phyloP scores from a whole-genome alignment of 2,329 filamentous ascomycete species.

The Aspergillus tamarii region DNA sequence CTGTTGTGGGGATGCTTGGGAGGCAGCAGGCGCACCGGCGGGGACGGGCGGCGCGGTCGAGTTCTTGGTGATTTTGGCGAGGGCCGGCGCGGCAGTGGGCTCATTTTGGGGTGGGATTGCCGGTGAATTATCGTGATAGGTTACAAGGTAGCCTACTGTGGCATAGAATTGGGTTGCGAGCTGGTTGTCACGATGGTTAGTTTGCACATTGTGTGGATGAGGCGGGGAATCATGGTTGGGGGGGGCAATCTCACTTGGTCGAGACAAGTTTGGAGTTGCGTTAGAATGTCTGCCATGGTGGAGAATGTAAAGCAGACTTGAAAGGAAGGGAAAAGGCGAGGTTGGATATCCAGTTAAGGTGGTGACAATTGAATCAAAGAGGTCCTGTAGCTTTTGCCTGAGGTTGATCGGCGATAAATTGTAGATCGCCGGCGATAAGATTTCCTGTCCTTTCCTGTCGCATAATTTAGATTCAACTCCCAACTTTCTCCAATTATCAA shows the following conservation, averaged over 20 bases:
- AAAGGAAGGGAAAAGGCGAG: not conserved
- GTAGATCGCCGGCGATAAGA: constrained; percentile 6
- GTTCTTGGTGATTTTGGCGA: constrained; percentile 48
- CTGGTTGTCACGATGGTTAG: constrained; percentile 27
- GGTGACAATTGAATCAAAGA: constrained; percentile 15
- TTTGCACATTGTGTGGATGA: not conserved
- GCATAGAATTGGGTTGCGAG: constrained; percentile 57
- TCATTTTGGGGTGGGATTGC: constrained; percentile 37
- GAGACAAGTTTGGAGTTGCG: constrained; percentile 55
- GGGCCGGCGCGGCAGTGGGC: constrained; percentile 38
- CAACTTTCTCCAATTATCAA: not conserved
- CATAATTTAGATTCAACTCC: not conserved
- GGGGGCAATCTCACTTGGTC: constrained; percentile 47
- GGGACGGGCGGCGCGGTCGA: constrained; percentile 39
- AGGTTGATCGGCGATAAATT: constrained; percentile 8
- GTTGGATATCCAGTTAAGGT: constrained; percentile 18
- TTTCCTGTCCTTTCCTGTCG: not conserved
- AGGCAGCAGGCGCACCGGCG: constrained; percentile 26
- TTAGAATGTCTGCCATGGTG: constrained; percentile 51
- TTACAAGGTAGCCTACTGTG: constrained; percentile 52
- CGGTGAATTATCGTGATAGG: constrained; percentile 49
- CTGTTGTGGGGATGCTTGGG: constrained; percentile 22
- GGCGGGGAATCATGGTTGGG: not conserved
- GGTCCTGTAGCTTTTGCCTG: not conserved
- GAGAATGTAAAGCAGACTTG: constrained; percentile 2